Evolutionary conservation across 192 early-diverging fungal species (phyloP), one percentile per base, ranked within the genome.

Genomic region (Gamsiella multidivaricata): DNA sequence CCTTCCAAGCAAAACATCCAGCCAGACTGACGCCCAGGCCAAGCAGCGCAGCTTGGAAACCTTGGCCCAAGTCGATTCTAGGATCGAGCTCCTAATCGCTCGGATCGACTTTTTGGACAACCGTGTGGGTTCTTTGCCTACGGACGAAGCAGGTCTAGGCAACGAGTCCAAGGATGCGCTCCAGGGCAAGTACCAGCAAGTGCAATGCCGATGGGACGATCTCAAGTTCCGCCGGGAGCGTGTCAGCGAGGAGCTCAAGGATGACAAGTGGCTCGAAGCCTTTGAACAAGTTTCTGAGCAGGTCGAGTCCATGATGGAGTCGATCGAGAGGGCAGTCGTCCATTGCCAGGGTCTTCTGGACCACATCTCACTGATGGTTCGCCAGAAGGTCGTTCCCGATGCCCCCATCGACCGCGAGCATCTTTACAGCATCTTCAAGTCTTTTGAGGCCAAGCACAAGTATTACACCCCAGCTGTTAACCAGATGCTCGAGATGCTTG

Each of bases 301-400:
- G 52, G 85, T 84, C n/a, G 82, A 81, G 61, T 75, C 61, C 14
- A 87, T 88, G 85, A 86, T 88, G 72, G 85, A 87, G 37, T 80
- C 79, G 8, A 72, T 88, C 42, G 87, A 88, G 45, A 76, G 85
- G 11, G 83, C 83, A 7, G 81, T 87, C n/a, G 43, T 51, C 18
- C 85, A 88, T 45, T 88, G 87, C 50, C 72, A 83, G 17, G 80
- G 78, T 1, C 69, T 80, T 25, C 41, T 71, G 34, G 79, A 70
- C 31, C 75, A 70, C 25, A 71, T 69, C 71, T 69, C 55, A 53
- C 53, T 49, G 42, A 80, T 70, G 70, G 72, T 58, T 36, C 69
- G 65, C 52, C 67, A 74, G 14, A 69, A 60, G n/a, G 53, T 70
- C 41, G 76, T 75, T 22, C 81, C 76, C 8, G 61, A 65, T 37